These are phyloP conservation scores for Neurospora sp. DNA, from an alignment of 495 filamentous ascomycete genomes.

Conservation along the genomic window DNA sequence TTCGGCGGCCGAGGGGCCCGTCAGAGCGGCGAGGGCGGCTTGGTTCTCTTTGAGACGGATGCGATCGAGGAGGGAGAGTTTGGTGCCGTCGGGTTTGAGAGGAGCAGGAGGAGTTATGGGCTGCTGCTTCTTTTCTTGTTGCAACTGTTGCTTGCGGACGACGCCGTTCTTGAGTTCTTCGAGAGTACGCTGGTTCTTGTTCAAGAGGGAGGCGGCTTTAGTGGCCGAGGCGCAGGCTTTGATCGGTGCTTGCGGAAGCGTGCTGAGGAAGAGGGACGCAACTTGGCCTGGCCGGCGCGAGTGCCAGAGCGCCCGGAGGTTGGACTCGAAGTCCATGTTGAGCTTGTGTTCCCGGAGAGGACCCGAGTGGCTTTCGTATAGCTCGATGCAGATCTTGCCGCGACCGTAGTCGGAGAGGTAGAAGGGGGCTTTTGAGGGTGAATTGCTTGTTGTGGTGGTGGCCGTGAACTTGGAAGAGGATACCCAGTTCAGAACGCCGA, in stretches of 20 bases:
- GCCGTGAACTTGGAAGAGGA: slow-evolving; percentile 2
- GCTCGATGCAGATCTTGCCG: slow-evolving; percentile 36
- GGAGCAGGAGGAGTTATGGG: slow-evolving; percentile 3
- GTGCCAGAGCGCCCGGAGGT: slow-evolving; percentile 40
- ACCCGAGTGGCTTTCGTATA: slow-evolving; percentile 20
- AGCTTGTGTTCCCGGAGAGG: slow-evolving; percentile 47
- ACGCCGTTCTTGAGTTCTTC: slow-evolving; percentile 48
- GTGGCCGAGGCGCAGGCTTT: slow-evolving; percentile 33
- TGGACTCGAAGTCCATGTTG: slow-evolving; percentile 42
- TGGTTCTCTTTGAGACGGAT: slow-evolving; percentile 49
- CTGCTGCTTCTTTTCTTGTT: slow-evolving; percentile 7
- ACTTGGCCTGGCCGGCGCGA: slow-evolving; percentile 11
- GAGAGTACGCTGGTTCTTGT: slow-evolving; percentile 51
- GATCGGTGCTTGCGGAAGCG: slow-evolving; percentile 47
- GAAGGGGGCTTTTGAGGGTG: slow-evolving; percentile 24
- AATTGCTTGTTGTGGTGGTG: slow-evolving; percentile 1
- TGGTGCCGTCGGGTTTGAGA: slow-evolving; percentile 22
- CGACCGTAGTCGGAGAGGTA: slow-evolving; percentile 52
- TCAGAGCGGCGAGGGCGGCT: slow-evolving; percentile 28
- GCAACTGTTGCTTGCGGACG: slow-evolving; percentile 32
- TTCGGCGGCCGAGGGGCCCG: slow-evolving; percentile 35
- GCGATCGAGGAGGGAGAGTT: slow-evolving; percentile 49
- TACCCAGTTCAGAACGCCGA: slow-evolving; percentile 40
- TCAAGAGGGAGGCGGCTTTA: slow-evolving; percentile 33
- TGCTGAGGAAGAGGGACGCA: slow-evolving; percentile 35